Conservation (phyloP, 1,284 basidiomycete genomes). For the Boletus subluridellus region DNA sequence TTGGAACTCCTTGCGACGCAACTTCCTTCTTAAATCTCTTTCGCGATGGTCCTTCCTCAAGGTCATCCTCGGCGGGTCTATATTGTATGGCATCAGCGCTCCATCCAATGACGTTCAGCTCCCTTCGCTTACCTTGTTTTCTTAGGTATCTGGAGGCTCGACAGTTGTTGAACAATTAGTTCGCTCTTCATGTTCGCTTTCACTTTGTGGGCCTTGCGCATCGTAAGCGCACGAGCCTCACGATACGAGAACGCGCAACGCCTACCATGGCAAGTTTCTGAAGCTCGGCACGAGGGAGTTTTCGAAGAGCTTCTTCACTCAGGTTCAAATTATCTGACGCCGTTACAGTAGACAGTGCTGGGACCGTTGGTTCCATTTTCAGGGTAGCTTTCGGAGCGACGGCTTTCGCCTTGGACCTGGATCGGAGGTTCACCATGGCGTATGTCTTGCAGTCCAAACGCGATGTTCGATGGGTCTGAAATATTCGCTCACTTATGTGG, state of each 20-base stretch:
- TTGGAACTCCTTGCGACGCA: neutral
- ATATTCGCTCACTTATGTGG: neutral
- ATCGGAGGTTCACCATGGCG: conserved; percentile 11
- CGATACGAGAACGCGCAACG: neutral
- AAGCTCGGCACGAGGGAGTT: conserved; percentile 24
- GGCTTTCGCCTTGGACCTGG: conserved; percentile 7
- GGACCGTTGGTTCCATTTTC: neutral
- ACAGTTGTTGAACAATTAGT: conserved; percentile 23
- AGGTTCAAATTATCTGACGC: neutral
- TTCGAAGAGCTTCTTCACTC: conserved; percentile 22
- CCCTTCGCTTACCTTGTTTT: conserved; percentile 8
- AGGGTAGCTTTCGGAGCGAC: neutral
- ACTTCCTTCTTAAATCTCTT: conserved; percentile 16
- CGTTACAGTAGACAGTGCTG: neutral
- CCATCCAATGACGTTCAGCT: neutral
- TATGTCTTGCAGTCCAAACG: neutral
- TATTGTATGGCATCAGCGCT: neutral
- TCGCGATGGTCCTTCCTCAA: conserved; percentile 11
- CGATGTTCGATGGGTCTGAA: neutral
- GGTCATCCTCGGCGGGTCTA: conserved; percentile 15
- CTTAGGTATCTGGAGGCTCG: conserved; percentile 8
- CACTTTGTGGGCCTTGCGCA: conserved; percentile 18
- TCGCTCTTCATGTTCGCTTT: conserved; percentile 31
- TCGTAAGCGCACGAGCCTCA: neutral
- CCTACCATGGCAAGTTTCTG: conserved; percentile 32